Evolutionary conservation across 2,329 filamentous ascomycete species (phyloP).

Genomic region (Fusarium sp.): DNA sequence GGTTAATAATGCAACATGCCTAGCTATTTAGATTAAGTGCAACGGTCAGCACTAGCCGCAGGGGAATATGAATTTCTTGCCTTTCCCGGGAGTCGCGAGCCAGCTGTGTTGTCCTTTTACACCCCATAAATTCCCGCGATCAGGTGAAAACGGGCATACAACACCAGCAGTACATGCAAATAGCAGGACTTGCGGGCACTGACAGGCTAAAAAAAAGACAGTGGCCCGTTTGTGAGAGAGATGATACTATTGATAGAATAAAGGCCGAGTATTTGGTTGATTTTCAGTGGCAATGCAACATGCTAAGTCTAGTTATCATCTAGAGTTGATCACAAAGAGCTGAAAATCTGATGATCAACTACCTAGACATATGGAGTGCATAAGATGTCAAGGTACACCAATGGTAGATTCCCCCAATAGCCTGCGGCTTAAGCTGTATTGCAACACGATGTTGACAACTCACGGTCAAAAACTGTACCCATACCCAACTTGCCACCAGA

Average conservation of each 20-base stretch:
- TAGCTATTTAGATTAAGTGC: neutral
- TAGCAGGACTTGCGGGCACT: neutral
- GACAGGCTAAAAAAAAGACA: neutral
- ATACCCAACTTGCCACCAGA: constrained; percentile 13
- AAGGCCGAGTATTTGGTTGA: neutral
- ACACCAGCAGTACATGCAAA: neutral
- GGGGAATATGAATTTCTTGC: neutral
- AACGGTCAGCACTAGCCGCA: neutral
- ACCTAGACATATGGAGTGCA: neutral
- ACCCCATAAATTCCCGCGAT: neutral
- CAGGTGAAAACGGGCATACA: neutral
- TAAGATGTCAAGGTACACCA: neutral
- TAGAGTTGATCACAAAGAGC: neutral
- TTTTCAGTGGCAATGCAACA: neutral
- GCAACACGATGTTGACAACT: constrained; percentile 3
- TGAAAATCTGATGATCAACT: neutral
- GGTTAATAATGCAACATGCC: neutral
- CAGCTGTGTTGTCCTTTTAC: neutral
- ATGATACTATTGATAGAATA: no score
- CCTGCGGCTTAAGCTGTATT: neutral
- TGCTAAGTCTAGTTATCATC: neutral
- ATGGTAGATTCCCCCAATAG: neutral
- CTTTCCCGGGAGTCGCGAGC: neutral
- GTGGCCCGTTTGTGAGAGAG: neutral
- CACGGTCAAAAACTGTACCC: neutral